These are phyloP conservation scores for Pelargonium exstipulatum DNA, from an alignment of 441 rosid species.

Conservation along the genomic window DNA sequence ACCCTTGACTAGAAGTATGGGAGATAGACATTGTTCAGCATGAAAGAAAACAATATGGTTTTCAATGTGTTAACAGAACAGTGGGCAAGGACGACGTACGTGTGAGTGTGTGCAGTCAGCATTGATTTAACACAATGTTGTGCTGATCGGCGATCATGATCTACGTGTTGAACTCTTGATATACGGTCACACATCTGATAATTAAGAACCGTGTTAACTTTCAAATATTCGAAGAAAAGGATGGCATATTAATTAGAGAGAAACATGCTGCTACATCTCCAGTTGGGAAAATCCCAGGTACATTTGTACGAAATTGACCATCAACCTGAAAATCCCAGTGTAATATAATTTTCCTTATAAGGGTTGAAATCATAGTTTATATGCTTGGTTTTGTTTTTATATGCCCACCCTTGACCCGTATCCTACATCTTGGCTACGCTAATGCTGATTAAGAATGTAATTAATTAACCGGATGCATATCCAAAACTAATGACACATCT, in stretches of 20 bases:
- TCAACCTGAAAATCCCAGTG: slow-evolving; percentile 45
- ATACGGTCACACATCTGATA: slow-evolving; percentile 69
- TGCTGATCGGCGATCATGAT: slow-evolving; percentile 86
- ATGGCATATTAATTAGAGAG: slow-evolving; percentile 18
- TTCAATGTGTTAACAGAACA: neutral
- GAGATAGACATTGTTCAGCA: slow-evolving; percentile 18
- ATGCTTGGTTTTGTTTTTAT: no score
- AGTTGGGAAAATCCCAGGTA: slow-evolving; percentile 85
- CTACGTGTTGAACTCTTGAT: slow-evolving; percentile 88
- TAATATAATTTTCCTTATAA: no score
- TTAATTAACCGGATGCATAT: no score
- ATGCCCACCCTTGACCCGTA: no score
- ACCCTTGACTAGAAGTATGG: no score
- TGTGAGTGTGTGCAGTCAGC: slow-evolving; percentile 61
- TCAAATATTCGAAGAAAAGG: slow-evolving; percentile 12
- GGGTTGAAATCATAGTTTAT: no score
- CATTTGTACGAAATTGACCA: slow-evolving; percentile 66
- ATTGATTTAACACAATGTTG: slow-evolving; percentile 73
- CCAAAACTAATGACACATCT: no score
- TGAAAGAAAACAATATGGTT: slow-evolving; percentile 1
- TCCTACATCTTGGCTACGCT: no score
- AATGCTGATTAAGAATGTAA: no score
- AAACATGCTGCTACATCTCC: slow-evolving; percentile 79
- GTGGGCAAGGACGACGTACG: slow-evolving; percentile 31
- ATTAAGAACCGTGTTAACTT: slow-evolving; percentile 15